Percentiles rank a stretch among this genome's conserved stretches.
Conservation (phyloP, 148 eudicot species). For the Chenopodium suecicum region DNA sequence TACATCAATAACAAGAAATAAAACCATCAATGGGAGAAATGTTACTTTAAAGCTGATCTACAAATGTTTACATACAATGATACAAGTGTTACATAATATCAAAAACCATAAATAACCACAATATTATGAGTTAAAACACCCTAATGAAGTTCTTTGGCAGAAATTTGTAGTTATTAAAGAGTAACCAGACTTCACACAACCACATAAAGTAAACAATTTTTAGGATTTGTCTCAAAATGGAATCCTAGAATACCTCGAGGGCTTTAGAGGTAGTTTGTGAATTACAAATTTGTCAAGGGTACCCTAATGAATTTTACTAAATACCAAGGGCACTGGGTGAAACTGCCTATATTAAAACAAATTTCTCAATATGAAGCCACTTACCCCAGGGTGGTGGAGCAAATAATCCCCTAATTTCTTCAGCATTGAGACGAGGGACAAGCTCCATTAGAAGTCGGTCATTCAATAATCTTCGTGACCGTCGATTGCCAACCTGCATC, state of each 20-base stretch:
- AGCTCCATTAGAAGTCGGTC: conserved; percentile 91
- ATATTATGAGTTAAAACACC: not conserved
- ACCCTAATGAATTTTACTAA: no score
- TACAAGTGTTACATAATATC: no score
- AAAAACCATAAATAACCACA: not conserved
- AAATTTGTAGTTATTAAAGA: no score
- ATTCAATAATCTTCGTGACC: conserved; percentile 85
- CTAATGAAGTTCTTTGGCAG: not conserved
- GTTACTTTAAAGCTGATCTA: not conserved
- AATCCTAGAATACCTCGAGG: no score
- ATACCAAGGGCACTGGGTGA: no score
- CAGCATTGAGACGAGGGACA: conserved; percentile 82
- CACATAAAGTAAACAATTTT: no score
- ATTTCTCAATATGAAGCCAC: not conserved
- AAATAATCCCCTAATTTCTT: conserved; percentile 89
- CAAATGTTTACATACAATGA: not conserved
- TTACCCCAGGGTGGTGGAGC: conserved; percentile 97
- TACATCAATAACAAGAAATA: conserved; percentile 19
- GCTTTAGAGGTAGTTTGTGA: no score
- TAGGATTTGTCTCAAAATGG: no score
- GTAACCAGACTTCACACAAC: not conserved
- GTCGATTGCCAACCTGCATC: conserved; percentile 80
- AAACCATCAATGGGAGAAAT: not conserved
- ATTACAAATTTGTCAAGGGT: no score
- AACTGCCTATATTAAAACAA: no score